Evolutionary conservation across 2,329 filamentous ascomycete species (phyloP).

Genomic region (Curvularia lunata): DNA sequence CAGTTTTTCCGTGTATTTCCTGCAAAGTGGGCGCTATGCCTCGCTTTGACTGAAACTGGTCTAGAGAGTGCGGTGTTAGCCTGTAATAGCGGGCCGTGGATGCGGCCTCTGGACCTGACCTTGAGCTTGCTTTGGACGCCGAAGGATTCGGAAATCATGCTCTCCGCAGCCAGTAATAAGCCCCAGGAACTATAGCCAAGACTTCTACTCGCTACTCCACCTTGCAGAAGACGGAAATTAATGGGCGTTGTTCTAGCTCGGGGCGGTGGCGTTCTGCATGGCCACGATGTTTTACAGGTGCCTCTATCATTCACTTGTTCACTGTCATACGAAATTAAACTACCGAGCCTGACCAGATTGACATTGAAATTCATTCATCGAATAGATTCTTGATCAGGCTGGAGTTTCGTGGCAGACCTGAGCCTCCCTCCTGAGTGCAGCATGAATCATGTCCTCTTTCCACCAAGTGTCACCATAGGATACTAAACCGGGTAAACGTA

Average conservation of each 20-base stretch:
- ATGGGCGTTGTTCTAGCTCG: background rate
- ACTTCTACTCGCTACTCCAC: background rate
- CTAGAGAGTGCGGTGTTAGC: background rate
- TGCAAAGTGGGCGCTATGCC: background rate
- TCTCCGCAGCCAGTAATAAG: background rate
- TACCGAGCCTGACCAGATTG: background rate
- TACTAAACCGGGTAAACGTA: constrained; percentile 20
- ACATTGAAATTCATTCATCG: background rate
- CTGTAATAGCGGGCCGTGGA: constrained; percentile 1
- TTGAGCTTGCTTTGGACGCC: background rate
- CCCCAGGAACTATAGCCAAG: background rate
- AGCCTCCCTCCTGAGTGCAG: background rate
- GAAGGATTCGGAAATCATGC: background rate
- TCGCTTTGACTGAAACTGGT: constrained; percentile 1
- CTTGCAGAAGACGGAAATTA: background rate
- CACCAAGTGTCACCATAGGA: background rate
- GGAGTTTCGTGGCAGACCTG: background rate
- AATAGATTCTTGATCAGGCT: background rate
- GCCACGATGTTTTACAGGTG: background rate
- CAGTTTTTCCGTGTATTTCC: background rate
- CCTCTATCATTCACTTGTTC: background rate
- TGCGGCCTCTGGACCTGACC: background rate
- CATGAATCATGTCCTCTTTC: background rate
- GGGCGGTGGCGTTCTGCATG: background rate
- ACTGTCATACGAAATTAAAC: background rate